phyloP scores from a whole-genome alignment of 805 yeast species.

The Tetrapisispora namnaoensis region DNA sequence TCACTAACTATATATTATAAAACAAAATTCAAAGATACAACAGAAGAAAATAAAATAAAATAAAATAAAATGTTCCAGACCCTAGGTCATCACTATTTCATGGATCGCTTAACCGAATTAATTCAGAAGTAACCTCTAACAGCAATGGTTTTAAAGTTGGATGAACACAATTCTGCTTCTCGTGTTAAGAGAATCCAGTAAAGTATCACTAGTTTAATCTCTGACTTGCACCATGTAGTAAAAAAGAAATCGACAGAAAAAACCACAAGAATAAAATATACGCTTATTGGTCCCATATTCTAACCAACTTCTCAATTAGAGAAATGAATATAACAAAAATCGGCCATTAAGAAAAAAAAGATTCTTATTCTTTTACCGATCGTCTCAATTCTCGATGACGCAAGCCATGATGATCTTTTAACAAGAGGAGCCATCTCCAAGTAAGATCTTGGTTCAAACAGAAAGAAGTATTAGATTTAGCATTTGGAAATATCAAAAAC shows the following conservation, averaged over 20 bases:
- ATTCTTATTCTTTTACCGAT: neutral
- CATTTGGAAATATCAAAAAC: no score
- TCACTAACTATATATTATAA: no score
- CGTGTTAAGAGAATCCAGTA: neutral
- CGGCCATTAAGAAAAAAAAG: neutral
- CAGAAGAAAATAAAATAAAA: neutral
- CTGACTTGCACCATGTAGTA: constrained; percentile 1
- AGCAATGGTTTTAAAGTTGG: constrained; percentile 98
- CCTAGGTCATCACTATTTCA: constrained; percentile 96
- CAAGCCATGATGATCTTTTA: neutral
- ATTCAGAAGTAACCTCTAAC: constrained; percentile 74
- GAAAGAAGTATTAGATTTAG: no score
- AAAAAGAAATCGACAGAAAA: neutral
- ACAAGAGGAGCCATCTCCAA: no score
- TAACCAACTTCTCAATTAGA: neutral
- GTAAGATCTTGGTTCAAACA: no score
- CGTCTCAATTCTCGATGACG: constrained; percentile 1
- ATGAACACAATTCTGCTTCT: neutral
- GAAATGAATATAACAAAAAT: constrained; percentile 1
- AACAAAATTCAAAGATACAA: no score
- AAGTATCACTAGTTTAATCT: constrained; percentile 1
- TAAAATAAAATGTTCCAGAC: constrained; percentile 49
- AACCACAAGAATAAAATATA: neutral
- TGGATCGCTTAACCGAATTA: constrained; percentile 57
- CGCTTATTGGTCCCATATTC: no score